A percentile compares a stretch with the other conserved stretches of the same genome.
These are phyloP conservation scores for Eutypa lata DNA, from an alignment of 2,329 filamentous ascomycete species.

Conservation along the genomic window DNA sequence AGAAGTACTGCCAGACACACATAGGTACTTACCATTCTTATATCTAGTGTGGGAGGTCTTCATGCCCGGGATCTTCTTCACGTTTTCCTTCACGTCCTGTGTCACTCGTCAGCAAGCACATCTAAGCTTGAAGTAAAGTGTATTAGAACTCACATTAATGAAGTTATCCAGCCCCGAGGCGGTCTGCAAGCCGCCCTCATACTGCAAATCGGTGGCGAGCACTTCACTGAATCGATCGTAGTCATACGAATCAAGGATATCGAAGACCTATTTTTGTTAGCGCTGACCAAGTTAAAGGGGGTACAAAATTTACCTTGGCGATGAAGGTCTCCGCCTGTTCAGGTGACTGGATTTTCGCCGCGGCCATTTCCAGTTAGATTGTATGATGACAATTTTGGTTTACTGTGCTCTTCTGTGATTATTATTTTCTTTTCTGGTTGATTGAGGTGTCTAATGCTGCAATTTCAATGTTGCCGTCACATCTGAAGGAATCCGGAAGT, in stretches of 20 bases:
- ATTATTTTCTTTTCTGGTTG: no score
- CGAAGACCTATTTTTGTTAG: not conserved
- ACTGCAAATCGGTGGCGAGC: constrained; percentile 1
- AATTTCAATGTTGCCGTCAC: no score
- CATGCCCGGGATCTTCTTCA: constrained; percentile 1
- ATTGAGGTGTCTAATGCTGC: no score
- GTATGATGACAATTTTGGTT: no score
- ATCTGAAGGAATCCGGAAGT: not conserved
- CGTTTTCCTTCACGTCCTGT: not conserved
- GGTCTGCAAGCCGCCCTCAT: not conserved
- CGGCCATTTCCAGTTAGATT: not conserved
- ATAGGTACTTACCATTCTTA: not conserved
- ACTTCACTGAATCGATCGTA: constrained; percentile 2
- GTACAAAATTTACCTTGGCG: not conserved
- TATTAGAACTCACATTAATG: not conserved
- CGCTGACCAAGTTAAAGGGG: no score
- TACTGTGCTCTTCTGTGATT: no score
- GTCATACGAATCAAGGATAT: constrained; percentile 2
- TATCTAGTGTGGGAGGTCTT: constrained; percentile 1
- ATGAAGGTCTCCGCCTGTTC: constrained; percentile 1
- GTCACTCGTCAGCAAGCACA: no score
- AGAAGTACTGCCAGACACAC: not conserved
- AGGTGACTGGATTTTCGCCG: not conserved
- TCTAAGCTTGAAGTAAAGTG: no score
- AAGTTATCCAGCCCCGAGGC: constrained; percentile 1